Evolutionary conservation across 257 asterid genomes (phyloP), one percentile per base, ranked within the genome.

Genomic region (Plantago major): DNA sequence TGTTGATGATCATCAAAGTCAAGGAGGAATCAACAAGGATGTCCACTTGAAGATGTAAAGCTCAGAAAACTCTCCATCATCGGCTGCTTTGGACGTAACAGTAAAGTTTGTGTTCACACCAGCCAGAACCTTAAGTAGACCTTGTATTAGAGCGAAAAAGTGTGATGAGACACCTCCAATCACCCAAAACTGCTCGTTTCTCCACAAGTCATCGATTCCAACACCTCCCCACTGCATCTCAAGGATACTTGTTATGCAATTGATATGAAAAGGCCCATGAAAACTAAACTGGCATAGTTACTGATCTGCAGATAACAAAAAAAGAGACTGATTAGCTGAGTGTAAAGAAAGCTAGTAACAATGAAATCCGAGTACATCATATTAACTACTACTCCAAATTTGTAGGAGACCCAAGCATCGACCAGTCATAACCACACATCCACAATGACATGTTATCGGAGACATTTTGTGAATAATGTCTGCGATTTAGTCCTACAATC

Each of bases 131-230:
- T 91, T 91, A 52, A 91, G 96, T 18, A 92, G 95, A 71, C 98
- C 98, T 76, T 92, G 98, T 55, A 92, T 55, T 55, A 92, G 85
- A 53, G 98, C 98, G 48, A 92, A 92, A 47, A 91, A 79, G 73
- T 91, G 98, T 1, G 98, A 63, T 0, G 98, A 91, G 46, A 76
- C 96, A 3, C 96, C 98, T 42, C 96, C 96, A 13, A 88, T 91
- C 49, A 91, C 98, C 98, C 98, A 88, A 75, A 91, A 91, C 80
- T 91, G 98, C 87, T 91, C 98, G 45, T 91, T 91, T 78, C 98
- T 88, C 98, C 98, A 88, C 87, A 74, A 68, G 61, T 92, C 95
- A 10, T 92, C 98, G 13, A 92, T 82, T 43, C 74, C 83, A 13
- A 92, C 98, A 28, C 90, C 81, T 15, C 98, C 98, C 98, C 98